Evolutionary conservation across 371 early-diverging fungal genomes (phyloP), one percentile per base, ranked within the genome.

Genomic region (Fennellomyces sp.): DNA sequence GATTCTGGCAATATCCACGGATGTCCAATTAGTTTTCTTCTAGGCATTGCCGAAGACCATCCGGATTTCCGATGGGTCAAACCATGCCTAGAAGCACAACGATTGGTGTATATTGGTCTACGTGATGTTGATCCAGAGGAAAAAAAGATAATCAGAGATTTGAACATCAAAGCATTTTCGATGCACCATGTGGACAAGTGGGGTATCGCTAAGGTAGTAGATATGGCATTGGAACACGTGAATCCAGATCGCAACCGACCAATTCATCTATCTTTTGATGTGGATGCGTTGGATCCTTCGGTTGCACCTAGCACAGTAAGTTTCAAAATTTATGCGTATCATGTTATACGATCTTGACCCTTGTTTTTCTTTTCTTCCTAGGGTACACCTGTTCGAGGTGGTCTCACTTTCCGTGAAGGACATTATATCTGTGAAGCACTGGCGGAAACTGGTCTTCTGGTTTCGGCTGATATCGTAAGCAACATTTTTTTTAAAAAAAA

Each of bases 151-250:
- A 72, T 97, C 52, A 74, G 82, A 13, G 85, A 93, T 54, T 69
- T 88, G 51, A 81, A 82, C 51, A 96, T 96, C 82, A 91, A 91
- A 76, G 97, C 96, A 17, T 97, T 93, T 69, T 90, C 93, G 3
- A 97, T 97, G 98, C 94, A 94, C 71, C 95, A 98, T 57, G 96
- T 97, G 23, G 97, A 98, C 80, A 86, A 87, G 62, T 91, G 92
- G 72, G 97, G 97, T 11, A 97, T 98, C 65, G 94, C 94, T 54
- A 84, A 87, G 61, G 92, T 98, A n/a, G 88, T 98, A 42, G 94
- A 96, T 53, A 91, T 94, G 91, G 97, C 96, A 33, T 66, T 97
- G 53, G 92, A 97, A 60, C 89, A 93, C 55, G 91, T 98, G 62
- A 91, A 92, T 66, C 91, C 89, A 29, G 83, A 91, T 58, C 75